phyloP scores from a whole-genome alignment of 2,329 filamentous ascomycete species.

The Aspergillus fumigatiaffinis region DNA sequence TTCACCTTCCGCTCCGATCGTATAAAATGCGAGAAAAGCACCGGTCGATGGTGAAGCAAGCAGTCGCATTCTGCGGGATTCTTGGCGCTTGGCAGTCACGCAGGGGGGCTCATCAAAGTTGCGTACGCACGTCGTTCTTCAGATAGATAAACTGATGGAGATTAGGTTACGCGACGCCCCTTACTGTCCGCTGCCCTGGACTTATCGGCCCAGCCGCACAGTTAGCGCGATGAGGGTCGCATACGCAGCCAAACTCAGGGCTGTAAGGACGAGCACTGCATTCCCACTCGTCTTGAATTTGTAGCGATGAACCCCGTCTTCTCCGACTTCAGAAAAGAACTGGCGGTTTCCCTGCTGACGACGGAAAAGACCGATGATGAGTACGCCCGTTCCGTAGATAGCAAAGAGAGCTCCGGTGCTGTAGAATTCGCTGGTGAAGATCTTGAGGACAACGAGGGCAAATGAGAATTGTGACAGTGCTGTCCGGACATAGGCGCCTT shows the following conservation, averaged over 20 bases:
- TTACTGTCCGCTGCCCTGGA: not conserved
- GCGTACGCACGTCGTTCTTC: not conserved
- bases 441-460: slow-evolving; percentile 87
- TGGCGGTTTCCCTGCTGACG: slow-evolving; percentile 89
- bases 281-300: slow-evolving; percentile 65
- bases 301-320: slow-evolving; percentile 58
- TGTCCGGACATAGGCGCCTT: slow-evolving; percentile 93
- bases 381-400: slow-evolving; percentile 79
- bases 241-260: slow-evolving; percentile 60
- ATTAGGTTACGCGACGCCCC: not conserved
- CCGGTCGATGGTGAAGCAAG: slow-evolving; percentile 2
- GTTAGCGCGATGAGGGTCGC: slow-evolving; percentile 58
- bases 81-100: slow-evolving; percentile 33
- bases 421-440: slow-evolving; percentile 96
- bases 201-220: slow-evolving; percentile 41
- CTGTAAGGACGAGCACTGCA: slow-evolving; percentile 60
- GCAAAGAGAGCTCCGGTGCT: slow-evolving; percentile 94
- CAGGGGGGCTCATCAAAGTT: slow-evolving; percentile 19
- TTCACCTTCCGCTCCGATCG: not conserved
- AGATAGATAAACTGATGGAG: not conserved
- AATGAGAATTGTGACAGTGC: slow-evolving; percentile 94
- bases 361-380: slow-evolving; percentile 78
- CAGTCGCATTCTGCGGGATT: slow-evolving; percentile 17
- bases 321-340: slow-evolving; percentile 66
- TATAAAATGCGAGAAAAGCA: not conserved